Base-by-base conservation (phyloP, 208 protist genomes). In the Leishmania lainsoni region DNA sequence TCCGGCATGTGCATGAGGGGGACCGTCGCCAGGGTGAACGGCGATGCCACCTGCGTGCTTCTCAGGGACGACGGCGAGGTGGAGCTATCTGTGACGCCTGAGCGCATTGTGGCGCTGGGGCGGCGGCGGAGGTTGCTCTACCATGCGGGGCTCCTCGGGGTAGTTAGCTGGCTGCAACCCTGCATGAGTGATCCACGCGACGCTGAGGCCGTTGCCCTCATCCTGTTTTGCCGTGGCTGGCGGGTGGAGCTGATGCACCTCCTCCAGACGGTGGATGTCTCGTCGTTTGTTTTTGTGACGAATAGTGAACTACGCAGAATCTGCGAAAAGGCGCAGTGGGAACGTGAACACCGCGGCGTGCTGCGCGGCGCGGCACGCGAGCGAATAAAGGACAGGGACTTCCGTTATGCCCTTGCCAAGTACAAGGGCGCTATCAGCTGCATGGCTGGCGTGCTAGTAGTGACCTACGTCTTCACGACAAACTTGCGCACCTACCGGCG, bases 161-260 rank as follows among this genome's bases (percentile, higher is more conserved):
- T 97, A 9, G 74, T 95, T 17, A 94, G 81, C 87, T 97, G 94
- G 94, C 80, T 97, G 78, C 87, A 85, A 26, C 88, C 88, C 52
- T 90, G 85, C 65, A 86, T 93, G 71, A 84, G 81, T 20, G 92
- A 97, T 72, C 73, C 76, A 0, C 85, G 89, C 5, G 94, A 97
- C 69, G 83, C 86, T 22, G 88, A 95, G 73, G 90, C 89, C 48
- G 88, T 89, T 1, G 89, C 92, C 48, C 89, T 90, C 66, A 92
- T 95, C 68, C 91, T 97, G 56, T 97, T 90, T 80, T 83, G 89
- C 56, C 89, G 91, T 58, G 94, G 94, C 35, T 97, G 94, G 94
- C 88, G 94, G 12, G 90, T 88, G 63, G 90, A 95, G 82, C 87
- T 87, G 32, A 65, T 97, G 20, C 95, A 94, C 70, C 81, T 97